Conservation (phyloP, 495 filamentous ascomycete genomes). For the Aspergillus cristatus region DNA sequence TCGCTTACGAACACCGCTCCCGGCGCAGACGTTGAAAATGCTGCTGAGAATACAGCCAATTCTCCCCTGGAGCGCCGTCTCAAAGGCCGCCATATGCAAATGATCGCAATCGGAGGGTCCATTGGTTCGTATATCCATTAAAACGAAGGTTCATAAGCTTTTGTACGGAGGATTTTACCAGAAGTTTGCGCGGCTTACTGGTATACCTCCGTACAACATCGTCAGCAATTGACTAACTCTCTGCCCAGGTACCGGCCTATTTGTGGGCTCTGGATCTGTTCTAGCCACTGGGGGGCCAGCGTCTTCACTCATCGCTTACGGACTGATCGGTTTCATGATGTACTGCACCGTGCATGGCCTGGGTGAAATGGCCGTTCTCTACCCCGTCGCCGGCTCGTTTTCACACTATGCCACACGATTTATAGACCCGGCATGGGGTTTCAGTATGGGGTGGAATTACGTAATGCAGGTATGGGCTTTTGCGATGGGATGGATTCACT, state of each 20-base stretch:
- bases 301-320: conserved; percentile 71
- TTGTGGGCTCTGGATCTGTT: conserved; percentile 77
- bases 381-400: conserved; percentile 89
- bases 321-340: conserved; percentile 78
- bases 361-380: conserved; percentile 85
- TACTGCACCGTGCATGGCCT: conserved; percentile 88
- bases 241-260: conserved; percentile 74
- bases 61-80: conserved; percentile 69
- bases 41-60: conserved; percentile 63
- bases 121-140: conserved; percentile 72
- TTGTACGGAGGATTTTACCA: too few species aligned
- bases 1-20: conserved; percentile 44
- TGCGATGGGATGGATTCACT: too few species aligned
- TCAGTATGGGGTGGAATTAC: conserved; percentile 99
- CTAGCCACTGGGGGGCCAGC: conserved; percentile 79
- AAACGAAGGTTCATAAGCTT: too few species aligned
- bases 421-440: conserved; percentile 91
- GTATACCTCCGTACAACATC: too few species aligned
- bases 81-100: conserved; percentile 83
- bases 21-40: conserved; percentile 62
- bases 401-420: conserved; percentile 88
- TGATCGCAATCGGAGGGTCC: conserved; percentile 94
- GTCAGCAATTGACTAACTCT: too few species aligned
- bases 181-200: too few species aligned
- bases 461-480: too few species aligned